Evolutionary conservation across 495 filamentous ascomycete species (phyloP), one percentile per base, ranked within the genome.

Genomic region (Neurospora discreta): DNA sequence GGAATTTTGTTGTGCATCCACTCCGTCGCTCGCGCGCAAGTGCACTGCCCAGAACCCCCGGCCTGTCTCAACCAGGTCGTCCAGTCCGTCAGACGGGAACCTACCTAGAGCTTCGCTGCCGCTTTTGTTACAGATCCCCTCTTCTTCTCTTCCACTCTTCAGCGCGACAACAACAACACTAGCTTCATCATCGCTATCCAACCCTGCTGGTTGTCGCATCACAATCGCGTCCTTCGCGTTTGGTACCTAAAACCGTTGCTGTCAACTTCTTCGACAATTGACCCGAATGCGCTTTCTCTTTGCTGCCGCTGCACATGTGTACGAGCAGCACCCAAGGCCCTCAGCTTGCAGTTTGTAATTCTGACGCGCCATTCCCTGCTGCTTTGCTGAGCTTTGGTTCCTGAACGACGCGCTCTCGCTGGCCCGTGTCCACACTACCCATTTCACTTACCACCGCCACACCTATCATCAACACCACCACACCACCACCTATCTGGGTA

Each of bases 331-430:
- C 40, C 67, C 41, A 72, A 52, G 40, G 42, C 16, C 6, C 23
- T 38, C 38, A 0, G 38, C 38, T 44, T 65, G 52, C 52, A 18
- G 52, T 65, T 40, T 44, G 69, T 69, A 67, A 38, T 46, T 68
- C 15, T 30, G 39, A 72, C 75, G 77, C 77, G 78, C 78, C 71
- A 41, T 73, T 71, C 71, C 70, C 75, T 77, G 75, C 52, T 60
- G 52, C 52, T 18, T 65, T 65, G 52, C 52, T 65, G 52, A 33
- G 52, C 52, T 65, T 33, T 18, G 52, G 26, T 65, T 72, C 72
- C 75, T 73, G 71, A 75, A 77, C 81, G 73, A 76, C 77, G 80
- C 81, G 80, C 79, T 68, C 74, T 73, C 70, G 74, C 73, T 74
- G 70, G 74, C 77, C 77, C 80, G 79, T 82, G 81, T 81, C 79